Percentiles rank a stretch among this genome's conserved stretches.
phyloP scores from a whole-genome alignment of 352 stramenopile species.

The Aphanomyces cochlioides region DNA sequence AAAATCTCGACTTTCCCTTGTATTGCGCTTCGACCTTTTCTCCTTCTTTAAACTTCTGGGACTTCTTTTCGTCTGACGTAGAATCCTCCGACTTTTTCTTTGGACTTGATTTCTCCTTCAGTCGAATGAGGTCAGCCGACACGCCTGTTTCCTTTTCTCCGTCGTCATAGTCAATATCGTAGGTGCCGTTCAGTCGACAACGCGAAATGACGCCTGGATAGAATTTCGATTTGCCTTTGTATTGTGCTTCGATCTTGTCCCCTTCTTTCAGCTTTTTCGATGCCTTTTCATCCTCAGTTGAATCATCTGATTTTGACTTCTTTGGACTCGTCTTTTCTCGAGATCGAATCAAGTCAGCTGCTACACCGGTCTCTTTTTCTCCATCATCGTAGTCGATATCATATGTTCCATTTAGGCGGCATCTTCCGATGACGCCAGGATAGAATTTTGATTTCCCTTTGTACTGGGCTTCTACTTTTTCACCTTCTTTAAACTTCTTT shows the following conservation, averaged over 20 bases:
- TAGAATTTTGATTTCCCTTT: constrained; percentile 33
- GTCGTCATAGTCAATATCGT: constrained; percentile 71
- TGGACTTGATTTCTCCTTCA: neutral
- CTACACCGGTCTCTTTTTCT: constrained; percentile 48
- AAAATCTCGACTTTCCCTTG: constrained; percentile 32
- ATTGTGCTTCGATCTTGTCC: constrained; percentile 45
- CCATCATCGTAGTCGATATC: constrained; percentile 63
- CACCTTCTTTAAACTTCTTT: constrained; percentile 31
- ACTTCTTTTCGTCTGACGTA: constrained; percentile 20
- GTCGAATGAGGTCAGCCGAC: constrained; percentile 14
- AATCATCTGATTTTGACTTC: constrained; percentile 27
- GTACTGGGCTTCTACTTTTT: constrained; percentile 32
- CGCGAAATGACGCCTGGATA: constrained; percentile 46
- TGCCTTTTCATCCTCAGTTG: constrained; percentile 37
- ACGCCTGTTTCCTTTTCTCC: constrained; percentile 57
- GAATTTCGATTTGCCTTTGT: constrained; percentile 50
- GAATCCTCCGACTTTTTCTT: neutral
- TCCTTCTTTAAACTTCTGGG: constrained; percentile 31
- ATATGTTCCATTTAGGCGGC: constrained; percentile 32
- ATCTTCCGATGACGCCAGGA: constrained; percentile 30
- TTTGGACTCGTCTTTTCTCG: constrained; percentile 24
- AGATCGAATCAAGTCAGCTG: constrained; percentile 30
- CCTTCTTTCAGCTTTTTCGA: constrained; percentile 32
- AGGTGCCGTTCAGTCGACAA: constrained; percentile 47
- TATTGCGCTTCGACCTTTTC: constrained; percentile 32